Conservation (phyloP, 2,329 filamentous ascomycete species). For the Claviceps sp. region DNA sequence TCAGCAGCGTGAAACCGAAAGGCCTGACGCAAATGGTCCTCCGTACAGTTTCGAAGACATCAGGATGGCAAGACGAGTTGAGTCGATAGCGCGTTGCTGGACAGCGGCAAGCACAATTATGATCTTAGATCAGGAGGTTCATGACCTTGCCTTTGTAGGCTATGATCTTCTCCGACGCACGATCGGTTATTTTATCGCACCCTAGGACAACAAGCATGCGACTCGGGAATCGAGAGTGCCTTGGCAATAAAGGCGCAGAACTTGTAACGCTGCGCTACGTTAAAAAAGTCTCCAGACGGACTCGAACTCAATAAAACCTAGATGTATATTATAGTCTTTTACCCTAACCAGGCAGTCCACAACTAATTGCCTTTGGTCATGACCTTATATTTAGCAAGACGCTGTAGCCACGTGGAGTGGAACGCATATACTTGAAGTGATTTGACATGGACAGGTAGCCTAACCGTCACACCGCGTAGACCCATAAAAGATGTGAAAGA, state of each 20-base stretch:
- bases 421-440: neutral
- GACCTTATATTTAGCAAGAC: neutral
- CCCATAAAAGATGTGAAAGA: neutral
- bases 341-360: neutral
- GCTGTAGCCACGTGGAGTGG: neutral
- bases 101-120: neutral
- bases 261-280: too few relatives aligned
- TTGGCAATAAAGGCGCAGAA: too few relatives aligned
- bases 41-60: neutral
- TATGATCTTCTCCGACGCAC: too few relatives aligned
- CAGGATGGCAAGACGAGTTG: neutral
- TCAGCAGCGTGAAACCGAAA: neutral
- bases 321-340: too few relatives aligned
- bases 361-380: neutral
- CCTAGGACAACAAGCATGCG: too few relatives aligned
- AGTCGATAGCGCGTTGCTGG: neutral
- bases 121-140: too few relatives aligned
- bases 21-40: too few relatives aligned
- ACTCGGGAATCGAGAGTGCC: too few relatives aligned
- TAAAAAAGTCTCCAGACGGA: too few relatives aligned
- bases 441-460: neutral
- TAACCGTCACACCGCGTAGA: conserved; percentile 1
- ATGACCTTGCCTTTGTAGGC: too few relatives aligned
- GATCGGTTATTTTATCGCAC: too few relatives aligned
- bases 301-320: too few relatives aligned